Evolutionary conservation across 441 rosid species (phyloP).

Genomic region (Theobroma grandiflorum): DNA sequence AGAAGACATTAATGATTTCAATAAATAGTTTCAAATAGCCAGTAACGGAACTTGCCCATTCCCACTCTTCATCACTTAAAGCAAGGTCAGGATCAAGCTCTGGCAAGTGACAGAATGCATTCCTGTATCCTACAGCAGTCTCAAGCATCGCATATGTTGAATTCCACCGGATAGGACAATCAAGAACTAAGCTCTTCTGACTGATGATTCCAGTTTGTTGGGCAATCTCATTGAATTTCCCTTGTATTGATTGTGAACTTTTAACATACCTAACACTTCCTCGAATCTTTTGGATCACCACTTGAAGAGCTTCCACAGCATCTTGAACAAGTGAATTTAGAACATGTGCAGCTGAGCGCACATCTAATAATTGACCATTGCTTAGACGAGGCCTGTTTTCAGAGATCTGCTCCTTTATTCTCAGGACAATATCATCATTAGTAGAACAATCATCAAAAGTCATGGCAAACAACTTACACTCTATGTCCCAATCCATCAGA

Average conservation of each 20-base stretch:
- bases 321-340: conserved; percentile 70
- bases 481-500: conserved; percentile 86
- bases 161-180: conserved; percentile 68
- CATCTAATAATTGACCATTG: conserved; percentile 75
- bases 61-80: conserved; percentile 84
- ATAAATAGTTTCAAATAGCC: conserved; percentile 65
- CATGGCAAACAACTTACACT: conserved; percentile 84
- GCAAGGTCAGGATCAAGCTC: conserved; percentile 70
- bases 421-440: conserved; percentile 68
- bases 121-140: conserved; percentile 68
- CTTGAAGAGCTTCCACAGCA: conserved; percentile 65
- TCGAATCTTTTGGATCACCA: conserved; percentile 75
- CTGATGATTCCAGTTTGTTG: conserved; percentile 69
- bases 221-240: conserved; percentile 77
- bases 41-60: conserved; percentile 64
- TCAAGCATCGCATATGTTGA: conserved; percentile 86
- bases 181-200: conserved; percentile 68
- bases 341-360: conserved; percentile 78
- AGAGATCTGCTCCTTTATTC: conserved; percentile 70
- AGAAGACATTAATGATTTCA: conserved; percentile 68
- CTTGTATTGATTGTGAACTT: conserved; percentile 71
- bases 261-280: conserved; percentile 77
- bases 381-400: conserved; percentile 61
- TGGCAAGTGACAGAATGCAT: conserved; percentile 65
- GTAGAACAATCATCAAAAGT: conserved; percentile 71